Percentiles rank a stretch among this genome's conserved stretches.
Evolutionary conservation across 2,329 filamentous ascomycete genomes (phyloP).

Genomic region (Incumbomyces lentus): DNA sequence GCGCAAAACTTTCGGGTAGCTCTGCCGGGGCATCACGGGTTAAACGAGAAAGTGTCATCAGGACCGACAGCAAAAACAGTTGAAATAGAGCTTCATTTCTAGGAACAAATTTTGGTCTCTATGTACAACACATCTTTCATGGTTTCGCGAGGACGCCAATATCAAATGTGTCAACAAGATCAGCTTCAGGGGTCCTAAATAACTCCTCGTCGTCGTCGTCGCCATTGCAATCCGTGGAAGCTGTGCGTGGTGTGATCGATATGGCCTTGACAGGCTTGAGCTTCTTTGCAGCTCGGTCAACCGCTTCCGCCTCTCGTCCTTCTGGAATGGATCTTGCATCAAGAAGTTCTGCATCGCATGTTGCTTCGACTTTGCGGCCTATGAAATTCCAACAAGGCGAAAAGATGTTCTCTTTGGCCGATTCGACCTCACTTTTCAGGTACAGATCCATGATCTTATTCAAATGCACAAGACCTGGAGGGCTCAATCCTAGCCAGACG

Average conservation of each 20-base stretch:
- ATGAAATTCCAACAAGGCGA: constrained; percentile 20
- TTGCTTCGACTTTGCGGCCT: constrained; percentile 10
- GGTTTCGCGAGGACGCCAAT: not conserved
- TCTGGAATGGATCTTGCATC: not conserved
- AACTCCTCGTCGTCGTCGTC: too few relatives aligned
- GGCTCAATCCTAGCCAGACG: constrained; percentile 14
- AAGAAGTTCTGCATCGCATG: not conserved
- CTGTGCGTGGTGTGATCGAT: too few relatives aligned
- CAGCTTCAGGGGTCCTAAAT: not conserved
- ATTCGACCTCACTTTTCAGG: constrained; percentile 13
- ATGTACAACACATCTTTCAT: not conserved
- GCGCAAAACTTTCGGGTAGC: not conserved
- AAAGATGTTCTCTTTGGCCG: constrained; percentile 12
- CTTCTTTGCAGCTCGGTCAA: not conserved
- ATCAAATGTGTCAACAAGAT: not conserved
- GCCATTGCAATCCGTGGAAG: too few relatives aligned
- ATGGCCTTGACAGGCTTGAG: not conserved
- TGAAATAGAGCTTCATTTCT: not conserved
- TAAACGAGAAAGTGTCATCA: constrained; percentile 3
- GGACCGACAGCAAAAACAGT: not conserved
- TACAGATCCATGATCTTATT: constrained; percentile 13
- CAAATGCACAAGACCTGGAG: constrained; percentile 11
- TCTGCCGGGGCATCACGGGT: not conserved
- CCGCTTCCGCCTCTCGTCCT: too few relatives aligned
- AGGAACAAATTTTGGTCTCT: not conserved